Conservation (phyloP, 2,329 filamentous ascomycete genomes). For the Drechslerella stenobrocha region DNA sequence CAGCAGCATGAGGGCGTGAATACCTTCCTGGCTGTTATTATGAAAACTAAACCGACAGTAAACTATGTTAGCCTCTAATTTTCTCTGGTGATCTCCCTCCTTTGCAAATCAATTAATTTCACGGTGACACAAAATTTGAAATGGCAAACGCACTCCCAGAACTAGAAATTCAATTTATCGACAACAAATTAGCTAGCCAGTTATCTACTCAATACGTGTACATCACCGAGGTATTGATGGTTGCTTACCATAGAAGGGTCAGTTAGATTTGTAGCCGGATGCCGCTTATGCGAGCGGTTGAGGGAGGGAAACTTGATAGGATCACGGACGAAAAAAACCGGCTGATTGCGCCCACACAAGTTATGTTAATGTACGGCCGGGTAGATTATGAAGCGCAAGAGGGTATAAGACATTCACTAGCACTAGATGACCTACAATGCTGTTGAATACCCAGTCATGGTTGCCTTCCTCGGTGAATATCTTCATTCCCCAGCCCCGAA, state of each 20-base stretch:
- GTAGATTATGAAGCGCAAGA: neutral
- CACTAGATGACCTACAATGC: constrained; percentile 50
- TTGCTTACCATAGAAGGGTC: constrained; percentile 56
- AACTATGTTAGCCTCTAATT: neutral
- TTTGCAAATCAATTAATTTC: neutral
- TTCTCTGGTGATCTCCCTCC: neutral
- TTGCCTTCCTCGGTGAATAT: constrained; percentile 62
- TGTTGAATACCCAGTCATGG: constrained; percentile 60
- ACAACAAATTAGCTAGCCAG: neutral
- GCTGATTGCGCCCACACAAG: constrained; percentile 52
- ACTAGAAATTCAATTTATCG: constrained; percentile 16
- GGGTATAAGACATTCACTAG: neutral
- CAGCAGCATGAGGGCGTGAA: constrained; percentile 68
- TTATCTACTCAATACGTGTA: too few species aligned
- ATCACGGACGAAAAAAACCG: constrained; percentile 60
- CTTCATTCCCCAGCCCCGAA: constrained; percentile 61
- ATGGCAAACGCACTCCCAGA: constrained; percentile 45
- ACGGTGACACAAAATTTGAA: neutral
- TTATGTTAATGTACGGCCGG: neutral
- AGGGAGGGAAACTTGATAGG: constrained; percentile 60
- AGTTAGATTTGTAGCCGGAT: constrained; percentile 56
- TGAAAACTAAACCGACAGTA: constrained; percentile 18
- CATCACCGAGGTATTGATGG: neutral
- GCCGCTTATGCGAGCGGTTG: constrained; percentile 59
- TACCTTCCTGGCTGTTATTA: constrained; percentile 63